Evolutionary conservation across 2,329 filamentous ascomycete genomes (phyloP).

Genomic region (Colletotrichum orbiculare): DNA sequence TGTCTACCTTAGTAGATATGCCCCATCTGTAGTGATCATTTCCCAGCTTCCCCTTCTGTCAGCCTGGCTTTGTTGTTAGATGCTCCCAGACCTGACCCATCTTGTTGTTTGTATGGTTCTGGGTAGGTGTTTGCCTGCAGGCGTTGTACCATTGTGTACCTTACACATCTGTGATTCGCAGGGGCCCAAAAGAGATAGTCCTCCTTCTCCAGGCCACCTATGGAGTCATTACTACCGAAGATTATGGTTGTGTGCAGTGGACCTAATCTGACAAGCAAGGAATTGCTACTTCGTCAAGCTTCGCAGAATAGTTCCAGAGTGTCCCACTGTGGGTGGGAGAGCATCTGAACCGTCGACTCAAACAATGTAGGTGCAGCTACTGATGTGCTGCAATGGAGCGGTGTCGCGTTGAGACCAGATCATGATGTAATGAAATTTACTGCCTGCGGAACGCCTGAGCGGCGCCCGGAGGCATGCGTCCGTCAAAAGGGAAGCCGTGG

Average conservation of each 20-base stretch:
- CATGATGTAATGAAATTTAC: slow-evolving; percentile 30
- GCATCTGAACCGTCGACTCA: slow-evolving; percentile 13
- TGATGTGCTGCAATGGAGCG: slow-evolving; percentile 16
- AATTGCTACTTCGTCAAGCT: slow-evolving; percentile 17
- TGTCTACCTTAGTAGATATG: slow-evolving; percentile 34
- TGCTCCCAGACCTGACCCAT: neutral
- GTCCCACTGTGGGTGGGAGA: neutral
- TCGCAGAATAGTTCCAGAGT: neutral
- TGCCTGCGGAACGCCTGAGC: slow-evolving; percentile 52
- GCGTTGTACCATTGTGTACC: neutral
- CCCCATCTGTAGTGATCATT: neutral
- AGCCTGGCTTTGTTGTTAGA: slow-evolving; percentile 11
- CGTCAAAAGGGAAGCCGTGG: slow-evolving; percentile 65
- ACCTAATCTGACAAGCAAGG: slow-evolving; percentile 25
- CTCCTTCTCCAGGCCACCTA: neutral
- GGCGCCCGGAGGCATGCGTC: slow-evolving; percentile 63
- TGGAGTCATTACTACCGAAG: slow-evolving; percentile 11
- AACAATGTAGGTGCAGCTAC: slow-evolving; percentile 17
- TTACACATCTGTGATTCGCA: slow-evolving; percentile 2
- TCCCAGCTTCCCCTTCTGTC: slow-evolving; percentile 12
- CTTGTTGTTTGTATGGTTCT: neutral
- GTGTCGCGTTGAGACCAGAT: slow-evolving; percentile 1
- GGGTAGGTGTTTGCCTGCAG: neutral
- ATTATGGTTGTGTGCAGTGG: slow-evolving; percentile 16
- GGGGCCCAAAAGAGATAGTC: neutral